phyloP scores from a whole-genome alignment of 768 basidiomycete species.

The Sporobolomyces phaffii region DNA sequence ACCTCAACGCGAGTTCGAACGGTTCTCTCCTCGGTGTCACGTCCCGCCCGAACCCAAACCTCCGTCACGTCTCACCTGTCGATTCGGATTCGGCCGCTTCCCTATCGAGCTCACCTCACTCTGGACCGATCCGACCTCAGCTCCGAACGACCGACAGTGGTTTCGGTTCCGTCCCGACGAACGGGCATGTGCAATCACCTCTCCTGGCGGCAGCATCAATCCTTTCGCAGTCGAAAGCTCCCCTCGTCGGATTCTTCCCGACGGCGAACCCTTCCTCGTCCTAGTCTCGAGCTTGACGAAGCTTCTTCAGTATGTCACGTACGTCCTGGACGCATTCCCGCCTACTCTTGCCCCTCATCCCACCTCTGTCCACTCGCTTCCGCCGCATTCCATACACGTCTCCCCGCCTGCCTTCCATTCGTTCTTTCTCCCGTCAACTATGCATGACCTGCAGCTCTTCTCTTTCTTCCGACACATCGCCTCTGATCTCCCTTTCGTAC shows the following conservation, averaged over 20 bases:
- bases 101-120: slow-evolving; percentile 1
- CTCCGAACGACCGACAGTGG: slow-evolving; percentile 19
- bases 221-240: not conserved
- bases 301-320: too few species aligned
- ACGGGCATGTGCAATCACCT: not conserved
- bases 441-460: too few species aligned
- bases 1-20: not conserved
- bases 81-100: slow-evolving; percentile 5
- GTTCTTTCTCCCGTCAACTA: not conserved
- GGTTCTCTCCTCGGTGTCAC: not conserved
- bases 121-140: not conserved
- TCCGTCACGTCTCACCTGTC: slow-evolving; percentile 6
- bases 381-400: not conserved
- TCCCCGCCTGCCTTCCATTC: not conserved
- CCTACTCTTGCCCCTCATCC: not conserved
- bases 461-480: too few species aligned
- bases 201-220: not conserved
- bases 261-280: not conserved
- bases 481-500: not conserved
- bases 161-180: slow-evolving; percentile 12
- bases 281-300: not conserved
- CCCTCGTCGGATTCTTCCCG: slow-evolving; percentile 17
- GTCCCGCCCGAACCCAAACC: not conserved
- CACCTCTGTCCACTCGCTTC: not conserved
- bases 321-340: not conserved